Evolutionary conservation across 306 rosid genomes (phyloP).

Genomic region (Begonia fuchsioides): DNA sequence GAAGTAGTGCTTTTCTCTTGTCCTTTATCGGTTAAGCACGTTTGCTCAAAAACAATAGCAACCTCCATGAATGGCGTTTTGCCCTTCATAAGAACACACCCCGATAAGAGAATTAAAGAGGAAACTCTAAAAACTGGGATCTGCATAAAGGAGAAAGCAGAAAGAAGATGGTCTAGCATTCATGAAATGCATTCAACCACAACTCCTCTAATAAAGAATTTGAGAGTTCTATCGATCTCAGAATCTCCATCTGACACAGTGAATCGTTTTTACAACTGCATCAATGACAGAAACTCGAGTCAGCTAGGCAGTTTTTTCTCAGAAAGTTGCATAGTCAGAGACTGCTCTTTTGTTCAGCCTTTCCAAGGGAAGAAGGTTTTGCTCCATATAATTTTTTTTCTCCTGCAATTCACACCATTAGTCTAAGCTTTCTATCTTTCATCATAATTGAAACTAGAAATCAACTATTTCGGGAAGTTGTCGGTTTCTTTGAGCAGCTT

Average conservation of each 20-base stretch:
- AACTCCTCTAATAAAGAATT: neutral
- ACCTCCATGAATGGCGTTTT: no score
- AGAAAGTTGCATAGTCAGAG: slow-evolving; percentile 39
- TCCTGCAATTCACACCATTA: neutral
- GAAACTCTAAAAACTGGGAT: no score
- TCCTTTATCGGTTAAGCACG: no score
- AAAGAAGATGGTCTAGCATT: no score
- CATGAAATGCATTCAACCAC: no score
- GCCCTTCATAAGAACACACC: no score
- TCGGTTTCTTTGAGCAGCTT: slow-evolving; percentile 40
- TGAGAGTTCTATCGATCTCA: slow-evolving; percentile 2
- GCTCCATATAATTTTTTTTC: neutral
- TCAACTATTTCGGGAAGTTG: slow-evolving; percentile 39
- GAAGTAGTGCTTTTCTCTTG: no score
- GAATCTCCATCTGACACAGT: slow-evolving; percentile 30
- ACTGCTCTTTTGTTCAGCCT: slow-evolving; percentile 43
- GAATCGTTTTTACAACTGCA: slow-evolving; percentile 33
- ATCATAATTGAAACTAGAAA: neutral
- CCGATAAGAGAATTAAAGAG: no score
- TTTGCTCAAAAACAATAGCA: no score
- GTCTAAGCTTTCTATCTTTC: neutral
- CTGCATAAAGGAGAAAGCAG: no score
- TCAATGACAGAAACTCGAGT: slow-evolving; percentile 39
- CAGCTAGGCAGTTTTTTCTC: slow-evolving; percentile 34
- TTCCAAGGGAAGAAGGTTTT: slow-evolving; percentile 55